Evolutionary conservation across 768 basidiomycete genomes (phyloP), one percentile per base, ranked within the genome.

Genomic region (Lactarius sp.): DNA sequence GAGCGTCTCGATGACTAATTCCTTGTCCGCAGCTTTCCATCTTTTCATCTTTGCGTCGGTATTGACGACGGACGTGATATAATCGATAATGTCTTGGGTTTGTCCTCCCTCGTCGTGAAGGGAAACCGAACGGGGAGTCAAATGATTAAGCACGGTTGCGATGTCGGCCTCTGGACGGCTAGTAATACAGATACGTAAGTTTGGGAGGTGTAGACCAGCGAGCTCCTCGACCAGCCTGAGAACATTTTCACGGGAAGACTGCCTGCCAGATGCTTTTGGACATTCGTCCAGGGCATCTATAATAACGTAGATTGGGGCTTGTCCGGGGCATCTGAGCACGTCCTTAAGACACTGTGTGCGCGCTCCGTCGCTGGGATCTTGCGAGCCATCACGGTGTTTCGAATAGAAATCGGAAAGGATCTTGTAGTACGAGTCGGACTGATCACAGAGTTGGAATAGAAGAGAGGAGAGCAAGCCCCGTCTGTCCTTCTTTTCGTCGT

Each of bases 131-230:
- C 8, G 22, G 14, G 4, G 8, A 0, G 8, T 14, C 27, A 51
- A 31, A 0, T 7, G 44, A 6, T 47, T 20, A 2, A 61, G 60
- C 6, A 7, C 33, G 12, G 14, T 3, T 10, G 14, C 34, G 10
- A 61, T 47, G 52, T 61, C 52, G 10, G 12, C 10, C 16, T 61
- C 60, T 0, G 47, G 47, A 6, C 61, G 56, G 14, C 55, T 50
- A 8, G 53, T 51, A 5, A 36, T 10, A n/a, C 46, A 58, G 6
- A 62, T 7, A 7, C 41, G 59, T 13, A 60, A n/a, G 22, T 60
- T 53, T 20, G 12, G 39, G 1, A 39, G 39, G 10, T 39, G 33
- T 8, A 16, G 14, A 7, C 8, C 16, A 13, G 42, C 34, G 42
- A 55, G 39, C 3, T 31, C 37, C 16, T 16, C 22, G 6, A 56